Evolutionary conservation across 75 land plant genomes (phyloP), one percentile per base, ranked within the genome.

Genomic region (Larix kaempferi): DNA sequence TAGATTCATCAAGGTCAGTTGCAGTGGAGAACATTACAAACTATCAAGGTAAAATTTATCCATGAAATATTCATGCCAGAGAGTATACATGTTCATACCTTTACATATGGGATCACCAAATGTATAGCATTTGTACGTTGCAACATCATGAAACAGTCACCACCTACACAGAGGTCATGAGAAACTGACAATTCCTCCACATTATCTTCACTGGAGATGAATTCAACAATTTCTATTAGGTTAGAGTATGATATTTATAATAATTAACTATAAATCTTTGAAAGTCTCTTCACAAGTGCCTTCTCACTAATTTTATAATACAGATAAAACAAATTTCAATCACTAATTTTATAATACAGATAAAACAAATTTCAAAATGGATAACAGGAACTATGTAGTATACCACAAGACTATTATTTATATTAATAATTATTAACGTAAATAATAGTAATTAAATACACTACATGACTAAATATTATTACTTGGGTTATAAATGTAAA

Each of bases 91-190:
- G 21, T 56, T 19, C 79, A 44, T 61, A 95, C 99, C 99, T 98
- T 95, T 21, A 93, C 90, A 76, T 81, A 91, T 54, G 99, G 99
- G 75, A 95, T 86, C 78, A 98, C 99, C 58, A 78, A 75, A 27
- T 89, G 85, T 79, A 87, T 81, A 77, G 92, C 92, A 71, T 81
- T 80, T 13, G 87, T 93, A 35, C 87, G 93, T 62, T 91, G 96
- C 58, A 98, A 88, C 95, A 95, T 93, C 61, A 84, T 91, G 74
- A 98, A 83, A 85, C 91, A 94, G 78, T 98, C 99, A 35, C 99
- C 99, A 78, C 96, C 94, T 77, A 98, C 86, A 72, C 99, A 98
- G 52, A 95, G 92, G 88, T 98, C 99, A 90, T 93, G 81, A 17
- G 84, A 74, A 13, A 82, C 89, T 65, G 95, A 83, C 59, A 98